Base-by-base conservation (phyloP, 192 early-diverging fungal species). In the Entrophospora sp. region DNA sequence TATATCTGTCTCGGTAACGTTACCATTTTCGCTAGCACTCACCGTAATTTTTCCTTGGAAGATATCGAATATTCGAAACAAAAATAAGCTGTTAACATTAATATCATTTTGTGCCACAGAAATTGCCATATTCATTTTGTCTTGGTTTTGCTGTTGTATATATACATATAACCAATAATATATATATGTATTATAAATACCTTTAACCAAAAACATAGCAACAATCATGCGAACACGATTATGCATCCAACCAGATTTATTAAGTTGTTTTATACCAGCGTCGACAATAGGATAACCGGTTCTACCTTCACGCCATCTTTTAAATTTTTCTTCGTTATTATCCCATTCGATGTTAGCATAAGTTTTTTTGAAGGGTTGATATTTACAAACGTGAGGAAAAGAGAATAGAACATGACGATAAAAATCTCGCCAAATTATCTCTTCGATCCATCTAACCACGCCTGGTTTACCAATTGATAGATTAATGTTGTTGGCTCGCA, bases 221-320 rank as follows among this genome's bases (percentile, higher is more conserved):
- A 69, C 78, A 57, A 83, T 73, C 82, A 85, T 88, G 8, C 88
- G 75, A 1, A 81, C 61, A 18, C 85, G 81, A 69, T 81, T 84
- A 59, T 83, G 78, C 82, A 89, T 84, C 64, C 71, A 83, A 7
- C 88, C 88, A 10, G 72, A 76, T 8, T 61, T 64, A 8, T 75
- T 73, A 31, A 89, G 67, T 60, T 87, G 78, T 13, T 85, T 68
- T 86, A 89, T 89, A 30, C 75, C 83, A 36, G 86, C 83, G 71
- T 87, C 83, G 5, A 85, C 81, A 59, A 87, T 78, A 1, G 83
- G 83, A 67, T 77, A 86, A 35, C 88, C 85, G 0, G 85, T 89
- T 65, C 70, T 72, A 5, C 88, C 88, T 53, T 79, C 71, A 27
- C 82, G 79, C 88, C 88, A 89, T 34, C 71, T 61, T 2, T 70